Evolutionary conservation across 164 flowering plant species (phyloP).

Genomic region (Piper longum): DNA sequence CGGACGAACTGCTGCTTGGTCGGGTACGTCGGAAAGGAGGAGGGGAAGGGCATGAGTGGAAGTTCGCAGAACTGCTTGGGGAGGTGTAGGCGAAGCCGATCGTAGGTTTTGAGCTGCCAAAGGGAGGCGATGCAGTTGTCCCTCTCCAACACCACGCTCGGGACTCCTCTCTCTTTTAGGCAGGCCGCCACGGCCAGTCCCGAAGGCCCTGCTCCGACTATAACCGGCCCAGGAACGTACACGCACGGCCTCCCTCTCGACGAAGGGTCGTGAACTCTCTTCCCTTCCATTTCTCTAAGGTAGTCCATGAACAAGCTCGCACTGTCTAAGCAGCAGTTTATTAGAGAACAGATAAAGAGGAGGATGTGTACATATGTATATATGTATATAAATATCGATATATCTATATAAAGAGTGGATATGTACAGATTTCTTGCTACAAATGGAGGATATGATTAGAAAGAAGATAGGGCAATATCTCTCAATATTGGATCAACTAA

Average conservation of each 20-base stretch:
- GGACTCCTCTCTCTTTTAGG: conserved; percentile 34
- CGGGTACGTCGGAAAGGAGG: conserved; percentile 50
- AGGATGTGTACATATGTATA: too few species aligned
- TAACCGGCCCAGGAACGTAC: conserved; percentile 39
- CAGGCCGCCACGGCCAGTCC: conserved; percentile 75
- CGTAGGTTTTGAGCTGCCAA: conserved; percentile 64
- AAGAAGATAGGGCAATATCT: background rate
- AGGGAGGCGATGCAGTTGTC: conserved; percentile 60
- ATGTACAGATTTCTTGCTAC: background rate
- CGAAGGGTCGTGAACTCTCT: conserved; percentile 27
- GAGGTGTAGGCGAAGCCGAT: conserved; percentile 64
- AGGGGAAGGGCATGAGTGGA: conserved; percentile 59
- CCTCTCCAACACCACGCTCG: conserved; percentile 50
- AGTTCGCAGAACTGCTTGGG: conserved; percentile 75
- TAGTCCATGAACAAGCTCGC: conserved; percentile 22
- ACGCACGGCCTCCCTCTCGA: conserved; percentile 8
- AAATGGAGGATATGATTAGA: background rate
- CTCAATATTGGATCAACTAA: conserved; percentile 3
- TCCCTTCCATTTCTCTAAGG: conserved; percentile 40
- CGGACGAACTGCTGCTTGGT: conserved; percentile 52
- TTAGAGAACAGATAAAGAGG: too few species aligned
- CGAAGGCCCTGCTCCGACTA: conserved; percentile 81
- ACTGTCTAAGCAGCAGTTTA: too few species aligned
- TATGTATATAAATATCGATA: too few species aligned
- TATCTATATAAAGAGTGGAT: background rate